Conservation (phyloP, 768 basidiomycete species). For the Boletus tylopilopsis region DNA sequence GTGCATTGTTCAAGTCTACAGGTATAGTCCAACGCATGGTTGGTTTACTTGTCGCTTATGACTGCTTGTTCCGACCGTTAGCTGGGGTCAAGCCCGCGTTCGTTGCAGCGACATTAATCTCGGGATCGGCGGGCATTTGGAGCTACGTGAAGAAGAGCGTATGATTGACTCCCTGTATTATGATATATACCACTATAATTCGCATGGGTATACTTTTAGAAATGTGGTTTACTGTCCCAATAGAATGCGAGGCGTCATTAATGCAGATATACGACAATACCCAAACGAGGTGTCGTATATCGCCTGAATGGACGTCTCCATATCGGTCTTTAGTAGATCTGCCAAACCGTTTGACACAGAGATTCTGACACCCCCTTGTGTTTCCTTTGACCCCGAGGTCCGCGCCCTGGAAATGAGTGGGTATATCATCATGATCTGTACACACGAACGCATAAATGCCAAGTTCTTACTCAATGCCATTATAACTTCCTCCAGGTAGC, state of each 20-base stretch:
- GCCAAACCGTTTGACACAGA: conserved; percentile 31
- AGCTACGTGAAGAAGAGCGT: conserved; percentile 90
- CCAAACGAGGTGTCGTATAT: conserved; percentile 31
- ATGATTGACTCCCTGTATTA: conserved; percentile 50
- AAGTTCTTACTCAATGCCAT: conserved; percentile 32
- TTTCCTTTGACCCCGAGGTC: conserved; percentile 39
- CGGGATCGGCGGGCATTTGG: conserved; percentile 89
- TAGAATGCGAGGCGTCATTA: conserved; percentile 20
- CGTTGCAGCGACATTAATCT: conserved; percentile 85
- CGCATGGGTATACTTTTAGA: conserved; percentile 36
- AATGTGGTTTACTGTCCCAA: conserved; percentile 28
- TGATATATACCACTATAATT: conserved; percentile 43
- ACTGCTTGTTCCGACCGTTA: conserved; percentile 40
- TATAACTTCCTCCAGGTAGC: conserved; percentile 26
- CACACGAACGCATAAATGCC: conserved; percentile 36
- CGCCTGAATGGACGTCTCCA: conserved; percentile 29
- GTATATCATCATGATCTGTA: conserved; percentile 35
- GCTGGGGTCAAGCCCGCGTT: conserved; percentile 90
- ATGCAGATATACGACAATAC: conserved; percentile 21
- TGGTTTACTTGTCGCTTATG: conserved; percentile 36
- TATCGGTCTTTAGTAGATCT: conserved; percentile 35
- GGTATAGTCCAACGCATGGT: conserved; percentile 53
- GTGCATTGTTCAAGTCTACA: conserved; percentile 89
- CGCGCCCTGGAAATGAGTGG: conserved; percentile 39
- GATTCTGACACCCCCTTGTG: conserved; percentile 34